Conservation (phyloP, 1,284 basidiomycete species). For the Cryptococcus floricola region DNA sequence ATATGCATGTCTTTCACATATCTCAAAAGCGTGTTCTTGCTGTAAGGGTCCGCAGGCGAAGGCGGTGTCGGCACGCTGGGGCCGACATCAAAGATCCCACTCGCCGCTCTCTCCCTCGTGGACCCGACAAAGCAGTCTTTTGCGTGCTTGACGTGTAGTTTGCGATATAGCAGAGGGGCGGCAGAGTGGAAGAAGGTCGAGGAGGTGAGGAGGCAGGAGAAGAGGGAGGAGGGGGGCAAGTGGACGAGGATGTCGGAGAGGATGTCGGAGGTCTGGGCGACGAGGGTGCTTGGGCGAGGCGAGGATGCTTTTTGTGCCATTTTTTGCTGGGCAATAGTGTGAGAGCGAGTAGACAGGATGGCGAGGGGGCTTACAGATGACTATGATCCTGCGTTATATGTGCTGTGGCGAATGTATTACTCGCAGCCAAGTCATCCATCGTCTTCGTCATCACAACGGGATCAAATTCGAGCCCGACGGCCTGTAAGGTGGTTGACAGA, state of each 20-base stretch:
- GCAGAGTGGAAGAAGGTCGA: conserved; percentile 10
- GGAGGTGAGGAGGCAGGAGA: conserved; percentile 5
- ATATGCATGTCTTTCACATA: not conserved
- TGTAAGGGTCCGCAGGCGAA: not conserved
- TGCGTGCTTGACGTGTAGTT: not conserved
- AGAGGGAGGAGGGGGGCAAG: conserved; percentile 3
- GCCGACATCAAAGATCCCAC: not conserved
- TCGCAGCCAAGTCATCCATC: too few species aligned
- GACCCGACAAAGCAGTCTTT: conserved; percentile 1
- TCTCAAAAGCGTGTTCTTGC: not conserved
- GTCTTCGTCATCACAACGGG: too few species aligned
- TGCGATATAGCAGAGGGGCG: conserved; percentile 6
- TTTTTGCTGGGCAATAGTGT: too few species aligned
- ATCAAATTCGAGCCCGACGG: too few species aligned
- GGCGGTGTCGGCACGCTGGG: not conserved
- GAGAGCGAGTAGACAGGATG: too few species aligned
- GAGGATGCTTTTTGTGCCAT: not conserved
- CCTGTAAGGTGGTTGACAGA: too few species aligned
- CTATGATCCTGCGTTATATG: too few species aligned
- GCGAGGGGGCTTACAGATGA: too few species aligned
- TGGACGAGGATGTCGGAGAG: conserved; percentile 4
- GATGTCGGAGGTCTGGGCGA: conserved; percentile 7
- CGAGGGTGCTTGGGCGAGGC: not conserved
- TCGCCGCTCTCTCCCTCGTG: not conserved
- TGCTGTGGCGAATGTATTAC: too few species aligned